Conservation (phyloP, 371 early-diverging fungal species). For the Catenaria anguillulae region DNA sequence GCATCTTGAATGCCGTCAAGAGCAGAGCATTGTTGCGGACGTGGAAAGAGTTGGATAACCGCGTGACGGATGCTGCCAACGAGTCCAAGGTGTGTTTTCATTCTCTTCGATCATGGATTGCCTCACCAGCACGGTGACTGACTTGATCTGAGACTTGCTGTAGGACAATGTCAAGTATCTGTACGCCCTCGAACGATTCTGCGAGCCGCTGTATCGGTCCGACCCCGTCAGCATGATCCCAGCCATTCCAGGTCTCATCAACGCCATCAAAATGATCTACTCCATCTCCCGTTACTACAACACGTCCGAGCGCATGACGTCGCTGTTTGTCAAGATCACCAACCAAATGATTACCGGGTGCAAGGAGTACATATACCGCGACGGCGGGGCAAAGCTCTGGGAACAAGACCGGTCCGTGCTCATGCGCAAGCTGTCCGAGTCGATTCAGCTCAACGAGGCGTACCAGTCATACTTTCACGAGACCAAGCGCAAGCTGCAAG, state of each 20-base stretch:
- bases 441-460: slow-evolving; percentile 38
- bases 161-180: slow-evolving; percentile 47
- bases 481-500: slow-evolving; percentile 38
- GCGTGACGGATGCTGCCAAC: slow-evolving; percentile 49
- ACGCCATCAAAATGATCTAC: slow-evolving; percentile 50
- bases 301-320: slow-evolving; percentile 48
- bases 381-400: slow-evolving; percentile 42
- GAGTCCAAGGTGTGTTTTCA: slow-evolving; percentile 30
- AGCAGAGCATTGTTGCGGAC: slow-evolving; percentile 29
- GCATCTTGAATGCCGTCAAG: slow-evolving; percentile 38
- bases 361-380: slow-evolving; percentile 42
- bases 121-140: background rate
- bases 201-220: slow-evolving; percentile 38
- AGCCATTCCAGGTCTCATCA: slow-evolving; percentile 42
- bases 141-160: background rate
- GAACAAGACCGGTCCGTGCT: slow-evolving; percentile 34
- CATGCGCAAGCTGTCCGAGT: slow-evolving; percentile 32
- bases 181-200: slow-evolving; percentile 43
- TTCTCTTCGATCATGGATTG: no score
- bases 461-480: slow-evolving; percentile 44
- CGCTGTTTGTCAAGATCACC: slow-evolving; percentile 44
- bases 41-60: slow-evolving; percentile 44
- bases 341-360: slow-evolving; percentile 51
- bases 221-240: slow-evolving; percentile 44
- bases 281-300: slow-evolving; percentile 45